Percentiles rank a stretch among this genome's conserved stretches.
phyloP scores from a whole-genome alignment of 2,329 filamentous ascomycete genomes.

The Mycosphaerella sp. region DNA sequence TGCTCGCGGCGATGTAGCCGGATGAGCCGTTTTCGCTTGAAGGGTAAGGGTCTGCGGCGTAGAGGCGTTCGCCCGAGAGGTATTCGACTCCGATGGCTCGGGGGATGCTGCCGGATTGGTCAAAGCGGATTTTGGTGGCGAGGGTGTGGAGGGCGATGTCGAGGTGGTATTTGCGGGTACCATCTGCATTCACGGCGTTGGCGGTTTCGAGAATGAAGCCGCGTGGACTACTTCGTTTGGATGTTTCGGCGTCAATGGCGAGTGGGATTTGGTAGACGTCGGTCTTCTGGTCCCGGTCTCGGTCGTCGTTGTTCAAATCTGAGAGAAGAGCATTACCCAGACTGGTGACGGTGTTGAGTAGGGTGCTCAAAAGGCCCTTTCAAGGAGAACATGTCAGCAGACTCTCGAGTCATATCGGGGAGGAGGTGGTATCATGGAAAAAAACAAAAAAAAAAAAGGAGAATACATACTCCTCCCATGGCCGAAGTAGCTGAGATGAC shows the following conservation, averaged over 20 bases:
- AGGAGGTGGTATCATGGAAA: not conserved
- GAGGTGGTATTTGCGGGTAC: slow-evolving; percentile 50
- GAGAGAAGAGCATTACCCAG: slow-evolving; percentile 18
- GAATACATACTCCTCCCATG: slow-evolving; percentile 46
- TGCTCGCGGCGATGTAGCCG: slow-evolving; percentile 39
- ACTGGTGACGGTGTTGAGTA: slow-evolving; percentile 16
- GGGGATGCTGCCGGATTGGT: slow-evolving; percentile 51
- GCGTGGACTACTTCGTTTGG: slow-evolving; percentile 47
- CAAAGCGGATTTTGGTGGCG: slow-evolving; percentile 60
- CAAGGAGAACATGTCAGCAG: slow-evolving; percentile 38
- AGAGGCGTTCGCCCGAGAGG: slow-evolving; percentile 37
- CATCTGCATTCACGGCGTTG: slow-evolving; percentile 46
- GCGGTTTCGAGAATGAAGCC: slow-evolving; percentile 50
- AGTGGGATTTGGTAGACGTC: slow-evolving; percentile 55
- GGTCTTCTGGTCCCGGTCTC: slow-evolving; percentile 41
- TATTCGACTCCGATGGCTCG: slow-evolving; percentile 43
- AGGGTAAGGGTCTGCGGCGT: slow-evolving; percentile 32
- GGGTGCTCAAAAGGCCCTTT: slow-evolving; percentile 26
- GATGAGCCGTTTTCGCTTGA: slow-evolving; percentile 32
- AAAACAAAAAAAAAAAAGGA: too few species aligned
- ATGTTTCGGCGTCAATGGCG: slow-evolving; percentile 11
- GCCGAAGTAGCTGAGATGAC: slow-evolving; percentile 49
- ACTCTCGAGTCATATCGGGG: not conserved
- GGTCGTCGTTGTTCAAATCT: slow-evolving; percentile 41
- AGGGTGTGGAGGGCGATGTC: slow-evolving; percentile 55